Conservation (phyloP, 2,329 filamentous ascomycete species). For the Verticillium zaregamsianum region DNA sequence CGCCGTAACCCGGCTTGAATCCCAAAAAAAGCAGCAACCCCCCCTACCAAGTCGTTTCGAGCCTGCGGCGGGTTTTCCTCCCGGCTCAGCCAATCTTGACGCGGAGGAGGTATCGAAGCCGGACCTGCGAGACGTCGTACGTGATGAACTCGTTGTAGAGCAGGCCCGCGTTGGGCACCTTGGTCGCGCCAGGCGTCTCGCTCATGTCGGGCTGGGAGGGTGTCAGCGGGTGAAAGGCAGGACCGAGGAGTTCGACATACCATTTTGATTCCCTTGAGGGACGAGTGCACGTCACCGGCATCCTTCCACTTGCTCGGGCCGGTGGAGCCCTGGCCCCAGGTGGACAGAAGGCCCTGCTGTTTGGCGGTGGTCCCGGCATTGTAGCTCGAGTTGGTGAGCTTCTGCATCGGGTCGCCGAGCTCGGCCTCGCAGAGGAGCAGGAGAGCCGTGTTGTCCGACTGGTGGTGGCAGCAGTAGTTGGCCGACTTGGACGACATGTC, state of each 20-base stretch:
- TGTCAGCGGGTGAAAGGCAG: slow-evolving; percentile 4
- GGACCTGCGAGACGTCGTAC: slow-evolving; percentile 67
- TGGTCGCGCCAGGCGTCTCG: slow-evolving; percentile 42
- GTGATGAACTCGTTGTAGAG: slow-evolving; percentile 72
- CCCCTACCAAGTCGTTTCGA: too few species aligned
- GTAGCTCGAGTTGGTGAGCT: slow-evolving; percentile 54
- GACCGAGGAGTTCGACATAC: slow-evolving; percentile 36
- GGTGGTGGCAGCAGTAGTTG: slow-evolving; percentile 63
- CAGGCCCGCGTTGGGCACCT: slow-evolving; percentile 41
- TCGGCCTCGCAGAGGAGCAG: slow-evolving; percentile 77
- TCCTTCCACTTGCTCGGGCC: slow-evolving; percentile 73
- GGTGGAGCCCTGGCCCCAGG: slow-evolving; percentile 63
- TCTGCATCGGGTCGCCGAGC: slow-evolving; percentile 70
- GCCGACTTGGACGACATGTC: slow-evolving; percentile 83
- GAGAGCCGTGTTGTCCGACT: slow-evolving; percentile 66
- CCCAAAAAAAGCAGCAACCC: background rate
- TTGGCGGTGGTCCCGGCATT: slow-evolving; percentile 61
- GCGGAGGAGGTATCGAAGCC: slow-evolving; percentile 65
- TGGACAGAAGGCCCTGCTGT: slow-evolving; percentile 56
- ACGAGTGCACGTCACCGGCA: slow-evolving; percentile 59
- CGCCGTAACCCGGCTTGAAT: background rate
- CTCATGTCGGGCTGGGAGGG: slow-evolving; percentile 43
- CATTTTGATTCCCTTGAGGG: slow-evolving; percentile 66
- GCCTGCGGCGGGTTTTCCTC: background rate
- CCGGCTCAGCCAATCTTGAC: slow-evolving; percentile 43